Percentiles rank a stretch among this genome's conserved stretches.
Evolutionary conservation across 176 grass and related monocot genomes (phyloP).

Genomic region (Microstegium vimineum): DNA sequence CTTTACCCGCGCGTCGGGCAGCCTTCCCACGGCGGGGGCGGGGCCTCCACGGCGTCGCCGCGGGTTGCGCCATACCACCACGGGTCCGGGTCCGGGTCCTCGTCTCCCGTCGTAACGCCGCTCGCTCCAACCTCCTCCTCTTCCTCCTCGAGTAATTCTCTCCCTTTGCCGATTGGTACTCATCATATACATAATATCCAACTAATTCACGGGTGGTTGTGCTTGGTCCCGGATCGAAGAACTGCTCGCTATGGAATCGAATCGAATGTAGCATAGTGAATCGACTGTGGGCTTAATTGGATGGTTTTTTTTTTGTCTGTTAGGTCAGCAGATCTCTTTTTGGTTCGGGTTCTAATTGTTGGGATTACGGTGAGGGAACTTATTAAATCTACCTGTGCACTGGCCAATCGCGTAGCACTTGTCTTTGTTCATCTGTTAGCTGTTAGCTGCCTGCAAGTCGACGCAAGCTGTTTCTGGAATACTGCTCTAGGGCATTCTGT

Average conservation of each 20-base stretch:
- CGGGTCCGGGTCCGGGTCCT: neutral
- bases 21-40: constrained; percentile 17
- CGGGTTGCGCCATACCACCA: constrained; percentile 45
- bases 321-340: constrained; percentile 6
- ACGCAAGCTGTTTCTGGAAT: neutral
- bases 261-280: neutral
- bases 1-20: constrained; percentile 42
- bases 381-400: neutral
- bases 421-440: neutral
- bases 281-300: neutral
- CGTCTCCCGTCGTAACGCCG: constrained; percentile 1
- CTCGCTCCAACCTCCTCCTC: neutral
- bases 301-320: neutral
- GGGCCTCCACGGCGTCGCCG: constrained; percentile 3
- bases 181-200: neutral
- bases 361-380: neutral
- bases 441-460: neutral
- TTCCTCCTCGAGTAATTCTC: constrained; percentile 42
- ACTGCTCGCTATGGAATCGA: neutral
- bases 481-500: neutral
- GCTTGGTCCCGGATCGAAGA: neutral
- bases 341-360: neutral
- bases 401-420: neutral
- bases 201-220: neutral
- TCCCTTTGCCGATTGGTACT: neutral